phyloP scores from a whole-genome alignment of 2,329 filamentous ascomycete species.

The Fusarium sp. region DNA sequence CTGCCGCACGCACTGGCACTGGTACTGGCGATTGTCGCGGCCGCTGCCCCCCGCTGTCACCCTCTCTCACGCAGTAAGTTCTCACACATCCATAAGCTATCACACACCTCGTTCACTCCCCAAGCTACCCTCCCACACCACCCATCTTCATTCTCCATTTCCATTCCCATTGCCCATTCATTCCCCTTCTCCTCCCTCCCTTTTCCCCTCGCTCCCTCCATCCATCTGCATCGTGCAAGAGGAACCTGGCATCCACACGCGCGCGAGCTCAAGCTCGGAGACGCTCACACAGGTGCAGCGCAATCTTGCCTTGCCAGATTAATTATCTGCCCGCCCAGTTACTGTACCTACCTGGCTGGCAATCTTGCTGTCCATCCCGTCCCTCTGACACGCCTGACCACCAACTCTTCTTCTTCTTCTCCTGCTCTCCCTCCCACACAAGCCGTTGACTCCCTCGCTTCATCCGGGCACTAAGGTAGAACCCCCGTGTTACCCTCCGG shows the following conservation, averaged over 20 bases:
- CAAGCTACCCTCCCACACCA: slow-evolving; percentile 14
- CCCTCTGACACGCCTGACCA: slow-evolving; percentile 18
- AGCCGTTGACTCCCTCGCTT: slow-evolving; percentile 28
- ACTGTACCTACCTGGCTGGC: background rate
- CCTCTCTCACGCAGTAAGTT: slow-evolving; percentile 24
- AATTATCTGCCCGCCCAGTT: background rate
- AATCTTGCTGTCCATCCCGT: slow-evolving; percentile 17
- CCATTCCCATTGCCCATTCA: slow-evolving; percentile 27
- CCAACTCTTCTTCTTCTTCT: slow-evolving; percentile 5
- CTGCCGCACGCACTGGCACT: slow-evolving; percentile 14
- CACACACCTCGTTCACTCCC: slow-evolving; percentile 1
- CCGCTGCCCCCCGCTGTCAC: slow-evolving; percentile 28
- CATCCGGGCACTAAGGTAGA: slow-evolving; percentile 33
- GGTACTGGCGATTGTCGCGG: slow-evolving; percentile 17
- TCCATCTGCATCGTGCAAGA: slow-evolving; percentile 1
- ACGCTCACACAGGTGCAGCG: slow-evolving; percentile 5
- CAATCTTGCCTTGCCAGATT: slow-evolving; percentile 10
- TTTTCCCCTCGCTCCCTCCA: background rate
- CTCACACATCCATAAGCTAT: slow-evolving; percentile 26
- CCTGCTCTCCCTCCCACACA: slow-evolving; percentile 25
- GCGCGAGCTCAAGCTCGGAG: slow-evolving; percentile 12
- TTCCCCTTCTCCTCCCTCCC: slow-evolving; percentile 32
- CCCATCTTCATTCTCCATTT: slow-evolving; percentile 21
- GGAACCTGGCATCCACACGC: slow-evolving; percentile 5
- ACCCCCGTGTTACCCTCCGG: slow-evolving; percentile 23